Evolutionary conservation across 371 early-diverging fungal genomes (phyloP).

Genomic region (Mortierella sp.): DNA sequence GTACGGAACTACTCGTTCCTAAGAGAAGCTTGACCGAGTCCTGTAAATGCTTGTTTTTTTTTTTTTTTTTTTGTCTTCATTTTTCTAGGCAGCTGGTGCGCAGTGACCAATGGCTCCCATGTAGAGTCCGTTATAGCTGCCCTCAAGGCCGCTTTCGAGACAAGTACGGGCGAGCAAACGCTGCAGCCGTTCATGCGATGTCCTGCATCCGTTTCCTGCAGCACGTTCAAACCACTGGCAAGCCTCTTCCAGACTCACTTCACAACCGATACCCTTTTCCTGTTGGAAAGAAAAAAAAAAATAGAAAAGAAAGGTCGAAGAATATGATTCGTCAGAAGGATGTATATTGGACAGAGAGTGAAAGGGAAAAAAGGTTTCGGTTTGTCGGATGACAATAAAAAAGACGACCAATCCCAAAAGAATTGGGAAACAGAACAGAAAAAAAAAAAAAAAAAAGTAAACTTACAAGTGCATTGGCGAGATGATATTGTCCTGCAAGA

Average conservation of each 20-base stretch:
- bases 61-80: neutral
- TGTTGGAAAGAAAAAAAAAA: conserved; percentile 17
- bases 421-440: too few species aligned
- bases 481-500: conserved; percentile 66
- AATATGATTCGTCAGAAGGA: neutral
- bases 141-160: conserved; percentile 51
- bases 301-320: neutral
- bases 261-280: conserved; percentile 76
- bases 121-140: conserved; percentile 53
- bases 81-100: conserved; percentile 62
- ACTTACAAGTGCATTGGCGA: conserved; percentile 63
- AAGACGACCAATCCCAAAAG: too few species aligned
- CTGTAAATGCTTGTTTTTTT: neutral
- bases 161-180: conserved; percentile 60
- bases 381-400: too few species aligned
- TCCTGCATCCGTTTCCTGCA: conserved; percentile 65
- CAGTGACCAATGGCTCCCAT: conserved; percentile 59
- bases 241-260: conserved; percentile 66
- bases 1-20: neutral
- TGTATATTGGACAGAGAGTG: neutral
- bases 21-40: too few species aligned
- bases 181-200: conserved; percentile 63
- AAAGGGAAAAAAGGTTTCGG: neutral
- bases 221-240: conserved; percentile 76
- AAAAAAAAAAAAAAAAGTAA: conserved; percentile 1